Percentiles rank a stretch among this genome's conserved stretches.
Evolutionary conservation across 2,329 filamentous ascomycete genomes (phyloP).

Genomic region (Endothia cerciana): DNA sequence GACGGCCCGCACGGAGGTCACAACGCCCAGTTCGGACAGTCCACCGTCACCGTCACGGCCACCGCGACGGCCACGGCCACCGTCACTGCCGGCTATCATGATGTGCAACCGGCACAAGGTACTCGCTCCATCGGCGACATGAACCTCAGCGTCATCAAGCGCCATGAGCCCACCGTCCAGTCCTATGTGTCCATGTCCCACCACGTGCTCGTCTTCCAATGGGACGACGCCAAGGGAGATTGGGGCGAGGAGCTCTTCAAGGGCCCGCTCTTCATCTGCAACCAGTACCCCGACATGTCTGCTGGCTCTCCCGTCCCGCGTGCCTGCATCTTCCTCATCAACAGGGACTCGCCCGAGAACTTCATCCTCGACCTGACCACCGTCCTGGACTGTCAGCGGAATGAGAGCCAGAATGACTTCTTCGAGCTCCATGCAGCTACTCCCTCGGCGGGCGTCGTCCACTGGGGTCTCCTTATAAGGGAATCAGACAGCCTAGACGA

Average conservation of each 20-base stretch:
- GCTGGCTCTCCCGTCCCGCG: conserved; percentile 42
- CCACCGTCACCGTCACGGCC: conserved; percentile 20
- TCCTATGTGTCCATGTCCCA: conserved; percentile 79
- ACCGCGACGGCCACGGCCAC: conserved; percentile 24
- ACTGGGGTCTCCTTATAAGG: conserved; percentile 8
- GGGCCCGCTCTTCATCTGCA: conserved; percentile 87
- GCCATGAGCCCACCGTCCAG: conserved; percentile 76
- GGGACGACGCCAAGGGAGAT: conserved; percentile 62
- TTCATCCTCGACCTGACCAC: conserved; percentile 67
- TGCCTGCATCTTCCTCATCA: conserved; percentile 72
- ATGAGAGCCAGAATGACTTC: conserved; percentile 4
- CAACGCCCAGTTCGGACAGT: conserved; percentile 50
- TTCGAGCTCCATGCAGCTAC: conserved; percentile 6
- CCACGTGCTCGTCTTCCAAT: conserved; percentile 85
- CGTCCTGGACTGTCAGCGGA: conserved; percentile 63
- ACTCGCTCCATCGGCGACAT: conserved; percentile 78
- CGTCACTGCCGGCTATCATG: conserved; percentile 68
- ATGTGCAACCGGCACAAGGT: conserved; percentile 54
- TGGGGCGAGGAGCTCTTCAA: conserved; percentile 90
- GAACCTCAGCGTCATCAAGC: conserved; percentile 81
- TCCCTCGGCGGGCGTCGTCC: neutral
- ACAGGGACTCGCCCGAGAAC: conserved; percentile 72
- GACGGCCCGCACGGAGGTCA: conserved; percentile 41
- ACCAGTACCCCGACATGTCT: conserved; percentile 51
- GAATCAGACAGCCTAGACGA: conserved; percentile 7